Evolutionary conservation across 2,329 filamentous ascomycete species (phyloP).

Genomic region (Xylaria digitata): DNA sequence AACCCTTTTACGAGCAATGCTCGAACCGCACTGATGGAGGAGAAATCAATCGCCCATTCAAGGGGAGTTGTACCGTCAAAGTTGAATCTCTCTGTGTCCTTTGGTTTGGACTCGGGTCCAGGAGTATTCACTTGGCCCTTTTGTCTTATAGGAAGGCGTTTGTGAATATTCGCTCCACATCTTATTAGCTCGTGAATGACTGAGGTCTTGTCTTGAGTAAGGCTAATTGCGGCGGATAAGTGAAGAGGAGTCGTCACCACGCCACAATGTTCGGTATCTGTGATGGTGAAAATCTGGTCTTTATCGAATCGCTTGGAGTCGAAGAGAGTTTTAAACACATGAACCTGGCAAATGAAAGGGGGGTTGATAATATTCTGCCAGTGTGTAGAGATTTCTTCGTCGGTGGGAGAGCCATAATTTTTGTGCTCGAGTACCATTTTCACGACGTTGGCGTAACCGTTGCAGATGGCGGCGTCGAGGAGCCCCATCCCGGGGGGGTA

Average conservation of each 20-base stretch:
- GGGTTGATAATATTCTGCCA: slow-evolving; percentile 22
- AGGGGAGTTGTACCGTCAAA: slow-evolving; percentile 39
- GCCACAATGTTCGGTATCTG: not conserved
- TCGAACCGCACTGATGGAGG: slow-evolving; percentile 15
- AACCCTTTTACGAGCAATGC: slow-evolving; percentile 15
- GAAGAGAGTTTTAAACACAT: slow-evolving; percentile 26
- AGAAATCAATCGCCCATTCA: slow-evolving; percentile 39
- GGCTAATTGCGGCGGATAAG: not conserved
- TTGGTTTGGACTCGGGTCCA: not conserved
- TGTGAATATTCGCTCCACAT: slow-evolving; percentile 33
- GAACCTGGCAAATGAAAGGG: not conserved
- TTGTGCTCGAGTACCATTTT: slow-evolving; percentile 24
- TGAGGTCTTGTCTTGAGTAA: not conserved
- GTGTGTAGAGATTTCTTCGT: slow-evolving; percentile 33
- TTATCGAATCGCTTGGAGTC: not conserved
- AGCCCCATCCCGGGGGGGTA: slow-evolving; percentile 13
- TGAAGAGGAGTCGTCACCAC: slow-evolving; percentile 22
- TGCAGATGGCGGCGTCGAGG: slow-evolving; percentile 35
- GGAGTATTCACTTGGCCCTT: not conserved
- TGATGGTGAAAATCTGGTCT: slow-evolving; percentile 9
- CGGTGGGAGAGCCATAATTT: slow-evolving; percentile 28
- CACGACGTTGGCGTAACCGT: not conserved
- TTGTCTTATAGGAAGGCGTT: slow-evolving; percentile 6
- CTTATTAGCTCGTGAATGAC: not conserved
- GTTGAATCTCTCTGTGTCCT: not conserved